A percentile compares a stretch with the other conserved stretches of the same genome.
These are phyloP conservation scores for Sutorius australiensis DNA, from an alignment of 768 basidiomycete species.

Conservation along the genomic window DNA sequence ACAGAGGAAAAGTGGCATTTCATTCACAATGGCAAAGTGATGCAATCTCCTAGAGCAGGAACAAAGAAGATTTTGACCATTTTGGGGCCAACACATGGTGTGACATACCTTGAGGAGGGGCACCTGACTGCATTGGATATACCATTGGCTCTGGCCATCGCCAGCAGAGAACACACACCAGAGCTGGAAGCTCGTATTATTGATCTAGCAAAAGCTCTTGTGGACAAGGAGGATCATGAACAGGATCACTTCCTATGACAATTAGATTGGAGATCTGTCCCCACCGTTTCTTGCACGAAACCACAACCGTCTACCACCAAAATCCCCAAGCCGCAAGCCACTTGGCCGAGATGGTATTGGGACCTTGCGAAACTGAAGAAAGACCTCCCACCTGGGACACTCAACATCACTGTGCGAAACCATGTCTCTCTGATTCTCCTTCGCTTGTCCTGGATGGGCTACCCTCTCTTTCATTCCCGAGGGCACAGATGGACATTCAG, in stretches of 20 bases:
- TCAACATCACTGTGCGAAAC: conserved; percentile 84
- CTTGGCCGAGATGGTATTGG: conserved; percentile 99
- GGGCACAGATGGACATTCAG: conserved; percentile 92
- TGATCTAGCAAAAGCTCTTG: conserved; percentile 38
- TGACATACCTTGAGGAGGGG: conserved; percentile 42
- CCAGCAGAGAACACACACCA: conserved; percentile 37
- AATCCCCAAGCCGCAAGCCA: conserved; percentile 39
- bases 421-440: conserved; percentile 82
- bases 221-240: conserved; percentile 18
- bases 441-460: conserved; percentile 80
- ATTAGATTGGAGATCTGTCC: conserved; percentile 60
- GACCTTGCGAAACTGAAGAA: conserved; percentile 77
- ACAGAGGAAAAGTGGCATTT: conserved; percentile 68
- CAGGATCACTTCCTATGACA: conserved; percentile 58
- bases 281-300: background rate
- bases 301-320: conserved; percentile 12
- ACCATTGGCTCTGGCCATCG: conserved; percentile 47
- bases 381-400: conserved; percentile 58
- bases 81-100: conserved; percentile 45
- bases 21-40: conserved; percentile 28
- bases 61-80: conserved; percentile 42
- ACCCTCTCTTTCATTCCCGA: conserved; percentile 80
- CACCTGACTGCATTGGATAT: conserved; percentile 39
- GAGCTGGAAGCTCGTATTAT: conserved; percentile 36
- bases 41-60: conserved; percentile 42